phyloP scores from a whole-genome alignment of 305 asterid genomes.

The Rubia balearica region DNA sequence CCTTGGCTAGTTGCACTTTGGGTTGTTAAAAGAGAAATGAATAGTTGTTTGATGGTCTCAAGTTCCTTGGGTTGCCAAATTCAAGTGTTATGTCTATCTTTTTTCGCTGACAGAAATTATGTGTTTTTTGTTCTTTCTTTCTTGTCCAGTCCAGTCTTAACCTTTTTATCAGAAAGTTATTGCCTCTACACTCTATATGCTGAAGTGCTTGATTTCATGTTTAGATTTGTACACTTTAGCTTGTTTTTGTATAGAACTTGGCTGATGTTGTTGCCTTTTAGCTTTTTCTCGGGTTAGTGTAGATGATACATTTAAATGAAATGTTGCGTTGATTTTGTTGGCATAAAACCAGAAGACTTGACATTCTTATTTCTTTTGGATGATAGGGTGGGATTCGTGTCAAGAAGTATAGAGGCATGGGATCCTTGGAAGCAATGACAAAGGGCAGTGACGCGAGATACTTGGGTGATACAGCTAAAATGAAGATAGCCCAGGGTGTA shows the following conservation, averaged over 20 bases:
- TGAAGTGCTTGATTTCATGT: background rate
- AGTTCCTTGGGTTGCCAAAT: background rate
- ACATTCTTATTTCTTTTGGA: conserved; percentile 1
- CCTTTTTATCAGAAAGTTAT: background rate
- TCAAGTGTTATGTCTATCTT: background rate
- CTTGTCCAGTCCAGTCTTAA: background rate
- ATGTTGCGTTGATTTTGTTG: background rate
- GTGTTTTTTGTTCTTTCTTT: too few species aligned
- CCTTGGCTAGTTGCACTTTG: too few species aligned
- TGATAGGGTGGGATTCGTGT: conserved; percentile 55
- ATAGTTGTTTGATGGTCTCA: too few species aligned
- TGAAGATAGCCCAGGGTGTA: conserved; percentile 97
- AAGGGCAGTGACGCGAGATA: conserved; percentile 94
- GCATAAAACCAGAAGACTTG: background rate
- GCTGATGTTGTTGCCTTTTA: background rate
- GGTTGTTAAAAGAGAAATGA: too few species aligned
- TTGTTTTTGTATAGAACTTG: background rate
- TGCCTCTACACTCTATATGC: background rate
- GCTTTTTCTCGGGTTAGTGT: background rate
- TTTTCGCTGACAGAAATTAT: background rate
- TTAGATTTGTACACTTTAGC: background rate
- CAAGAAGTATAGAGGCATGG: conserved; percentile 93
- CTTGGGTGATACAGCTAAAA: conserved; percentile 77
- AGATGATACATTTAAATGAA: background rate
- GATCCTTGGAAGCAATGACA: conserved; percentile 94